Conservation (phyloP, 2,329 filamentous ascomycete genomes). For the Neophaeococcomyces aloes region DNA sequence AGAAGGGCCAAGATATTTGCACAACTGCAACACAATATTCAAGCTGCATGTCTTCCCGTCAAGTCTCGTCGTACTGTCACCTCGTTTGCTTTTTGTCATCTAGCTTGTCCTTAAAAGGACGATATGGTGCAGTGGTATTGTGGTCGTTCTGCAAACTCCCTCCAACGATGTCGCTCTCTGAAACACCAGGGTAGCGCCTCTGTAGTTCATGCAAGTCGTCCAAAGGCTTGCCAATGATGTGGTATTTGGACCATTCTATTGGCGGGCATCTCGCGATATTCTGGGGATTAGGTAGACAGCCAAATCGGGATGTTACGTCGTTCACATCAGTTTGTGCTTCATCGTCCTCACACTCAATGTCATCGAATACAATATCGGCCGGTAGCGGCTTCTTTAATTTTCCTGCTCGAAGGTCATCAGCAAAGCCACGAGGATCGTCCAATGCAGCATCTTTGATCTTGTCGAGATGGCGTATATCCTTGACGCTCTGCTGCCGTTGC, state of each 20-base stretch:
- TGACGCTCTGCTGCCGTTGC: constrained; percentile 65
- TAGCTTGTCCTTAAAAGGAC: constrained; percentile 46
- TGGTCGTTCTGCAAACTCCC: constrained; percentile 35
- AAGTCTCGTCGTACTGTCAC: background rate
- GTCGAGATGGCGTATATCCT: constrained; percentile 62
- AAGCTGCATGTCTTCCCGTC: background rate
- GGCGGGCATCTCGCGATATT: constrained; percentile 76
- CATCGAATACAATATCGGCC: constrained; percentile 26
- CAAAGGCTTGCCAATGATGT: constrained; percentile 71
- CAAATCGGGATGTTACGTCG: constrained; percentile 39
- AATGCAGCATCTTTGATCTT: constrained; percentile 61
- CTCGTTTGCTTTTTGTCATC: constrained; percentile 17
- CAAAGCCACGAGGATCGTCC: constrained; percentile 60
- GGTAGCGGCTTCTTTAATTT: constrained; percentile 35
- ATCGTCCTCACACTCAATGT: constrained; percentile 25
- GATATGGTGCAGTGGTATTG: constrained; percentile 48
- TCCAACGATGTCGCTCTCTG: constrained; percentile 22
- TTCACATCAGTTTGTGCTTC: constrained; percentile 18
- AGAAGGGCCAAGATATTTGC: no score
- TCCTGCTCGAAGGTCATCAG: constrained; percentile 55
- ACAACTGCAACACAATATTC: no score
- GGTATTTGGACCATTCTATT: constrained; percentile 92
- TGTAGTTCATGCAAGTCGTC: constrained; percentile 81
- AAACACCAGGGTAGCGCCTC: constrained; percentile 46
- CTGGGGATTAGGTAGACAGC: constrained; percentile 63